Evolutionary conservation across 129 eudicot genomes (phyloP).

Genomic region (Helianthus annuus): HanXRQr2.0-SUNRISE NC_035448.2:110923841-110924340

Average conservation of each 20-base stretch:
- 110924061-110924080: constrained; percentile 7
- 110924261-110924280: constrained; percentile 19
- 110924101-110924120: not conserved
- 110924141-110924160: constrained; percentile 22
- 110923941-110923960: not conserved
- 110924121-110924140: constrained; percentile 2
- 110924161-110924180: constrained; percentile 25
- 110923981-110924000: too few species aligned
- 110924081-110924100: constrained; percentile 18
- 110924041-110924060: not conserved
- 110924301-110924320: constrained; percentile 18
- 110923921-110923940: not conserved
- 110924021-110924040: too few species aligned
- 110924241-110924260: constrained; percentile 9
- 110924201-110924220: too few species aligned
- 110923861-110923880: too few species aligned
- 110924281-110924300: constrained; percentile 21
- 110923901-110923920: not conserved
- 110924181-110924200: not conserved
- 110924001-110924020: too few species aligned
- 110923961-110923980: not conserved
- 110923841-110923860: not conserved
- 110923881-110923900: too few species aligned
- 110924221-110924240: too few species aligned
- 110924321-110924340: constrained; percentile 42